Evolutionary conservation across 257 asterid genomes (phyloP).

Genomic region (Nicotiana benthamiana): DNA sequence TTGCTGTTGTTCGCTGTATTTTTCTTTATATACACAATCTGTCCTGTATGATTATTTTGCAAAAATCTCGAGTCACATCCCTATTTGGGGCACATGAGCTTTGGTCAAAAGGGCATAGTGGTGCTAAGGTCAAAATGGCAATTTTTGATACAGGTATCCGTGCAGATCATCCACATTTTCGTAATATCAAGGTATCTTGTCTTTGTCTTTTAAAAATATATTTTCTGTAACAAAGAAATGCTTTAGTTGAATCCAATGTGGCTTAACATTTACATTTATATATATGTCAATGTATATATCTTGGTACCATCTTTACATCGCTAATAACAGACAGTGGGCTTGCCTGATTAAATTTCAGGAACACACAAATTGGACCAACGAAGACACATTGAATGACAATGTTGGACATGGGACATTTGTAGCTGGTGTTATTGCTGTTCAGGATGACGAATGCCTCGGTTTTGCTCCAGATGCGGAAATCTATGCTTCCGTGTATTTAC

Average conservation of each 20-base stretch:
- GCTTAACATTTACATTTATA: background rate
- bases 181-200: slow-evolving; percentile 70
- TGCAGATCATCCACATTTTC: slow-evolving; percentile 82
- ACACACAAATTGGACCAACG: slow-evolving; percentile 97
- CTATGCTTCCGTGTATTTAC: slow-evolving; percentile 91
- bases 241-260: background rate
- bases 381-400: slow-evolving; percentile 87
- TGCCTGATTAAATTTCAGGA: slow-evolving; percentile 40
- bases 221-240: background rate
- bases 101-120: slow-evolving; percentile 88
- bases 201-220: background rate
- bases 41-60: slow-evolving; percentile 24
- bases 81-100: slow-evolving; percentile 85
- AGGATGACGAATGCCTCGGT: slow-evolving; percentile 89
- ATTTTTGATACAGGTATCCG: slow-evolving; percentile 95
- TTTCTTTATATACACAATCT: background rate
- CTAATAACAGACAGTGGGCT: background rate
- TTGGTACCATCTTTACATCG: background rate
- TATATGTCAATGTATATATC: background rate
- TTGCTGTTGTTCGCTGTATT: background rate
- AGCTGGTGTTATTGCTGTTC: slow-evolving; percentile 94
- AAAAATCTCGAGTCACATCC: slow-evolving; percentile 91
- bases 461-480: slow-evolving; percentile 95
- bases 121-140: slow-evolving; percentile 94
- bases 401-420: slow-evolving; percentile 99